Evolutionary conservation across 73 alveolate genomes (phyloP), one percentile per base, ranked within the genome.

Genomic region (Paraurostyla sp.): DNA sequence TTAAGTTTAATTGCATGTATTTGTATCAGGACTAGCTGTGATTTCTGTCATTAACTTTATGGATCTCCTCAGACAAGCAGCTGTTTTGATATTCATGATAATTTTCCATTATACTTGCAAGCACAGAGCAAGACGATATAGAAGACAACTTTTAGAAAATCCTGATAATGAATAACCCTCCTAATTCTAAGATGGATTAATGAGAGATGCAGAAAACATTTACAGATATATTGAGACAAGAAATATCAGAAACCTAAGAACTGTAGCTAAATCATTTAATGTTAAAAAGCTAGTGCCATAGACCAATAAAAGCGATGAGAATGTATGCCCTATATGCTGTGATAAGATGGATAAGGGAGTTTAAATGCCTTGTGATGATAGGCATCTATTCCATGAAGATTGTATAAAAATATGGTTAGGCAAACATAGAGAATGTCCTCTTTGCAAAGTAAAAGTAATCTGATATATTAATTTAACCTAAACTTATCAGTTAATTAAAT

Each of bases 381-480:
- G 87, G 49, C 87, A 73, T 45, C 16, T 73, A 30, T 73, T 43
- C 27, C 87, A 73, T 49, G 7, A 73, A n/a, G 51, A 45, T 13
- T 73, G 87, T 25, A 73, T 73, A 2, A 29, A 73, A 30, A 20
- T 43, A 23, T 73, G 87, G 87, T 71, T 73, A 3, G 48, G 29
- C 7, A 73, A 73, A 29, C 87, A 73, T 49, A 18, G 87, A n/a
- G 48, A 22, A 49, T 73, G 87, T 46, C 87, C 87, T 18, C 87
- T 73, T 43, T 73, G 87, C 41, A 73, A 73, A 73, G 81, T 58
- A 15, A 49, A 48, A 71, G 80, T 85, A 6, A 83, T 69, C 29
- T 69, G 83, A 69, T 62, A 32, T 20, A 62, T 32, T 32, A 62
- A 9, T 7, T 9, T 33, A 38, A 45, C 50, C 46, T 45, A 35